A percentile compares a stretch with the other conserved stretches of the same genome.
Evolutionary conservation across 2,329 filamentous ascomycete genomes (phyloP).

Genomic region (Septoria linicola): DNA sequence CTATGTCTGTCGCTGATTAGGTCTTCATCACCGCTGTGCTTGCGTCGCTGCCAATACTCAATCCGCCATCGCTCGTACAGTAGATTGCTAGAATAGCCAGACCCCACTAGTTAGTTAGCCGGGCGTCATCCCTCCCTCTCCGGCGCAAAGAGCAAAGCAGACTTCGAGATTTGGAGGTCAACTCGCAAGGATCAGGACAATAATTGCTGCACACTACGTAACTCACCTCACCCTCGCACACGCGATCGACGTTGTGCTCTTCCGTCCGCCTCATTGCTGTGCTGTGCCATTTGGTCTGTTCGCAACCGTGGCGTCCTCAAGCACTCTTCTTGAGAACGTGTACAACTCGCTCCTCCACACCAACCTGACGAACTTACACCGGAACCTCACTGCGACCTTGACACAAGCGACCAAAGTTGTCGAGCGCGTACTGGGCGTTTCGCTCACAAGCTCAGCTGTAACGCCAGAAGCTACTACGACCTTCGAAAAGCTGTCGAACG

Average conservation of each 20-base stretch:
- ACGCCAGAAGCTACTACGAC: conserved; percentile 14
- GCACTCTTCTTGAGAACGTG: conserved; percentile 23
- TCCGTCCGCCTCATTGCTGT: too few species aligned
- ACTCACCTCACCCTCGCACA: conserved; percentile 10
- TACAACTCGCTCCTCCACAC: conserved; percentile 20
- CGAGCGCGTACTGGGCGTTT: conserved; percentile 18
- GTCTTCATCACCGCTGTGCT: too few species aligned
- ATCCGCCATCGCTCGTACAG: too few species aligned
- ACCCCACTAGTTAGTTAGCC: conserved; percentile 1
- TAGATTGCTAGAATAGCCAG: neutral
- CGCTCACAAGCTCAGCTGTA: conserved; percentile 3
- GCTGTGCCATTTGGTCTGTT: neutral
- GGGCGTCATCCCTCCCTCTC: conserved; percentile 8
- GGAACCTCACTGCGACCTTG: conserved; percentile 23
- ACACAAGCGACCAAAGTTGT: conserved; percentile 21
- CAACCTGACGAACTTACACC: conserved; percentile 18
- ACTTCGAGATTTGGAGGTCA: conserved; percentile 5
- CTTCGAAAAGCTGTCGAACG: conserved; percentile 15
- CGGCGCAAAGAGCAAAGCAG: conserved; percentile 9
- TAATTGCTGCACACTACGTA: conserved; percentile 11
- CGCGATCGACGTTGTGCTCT: too few species aligned
- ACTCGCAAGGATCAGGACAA: conserved; percentile 9
- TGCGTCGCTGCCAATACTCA: too few species aligned
- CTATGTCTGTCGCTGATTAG: too few species aligned
- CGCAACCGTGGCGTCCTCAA: conserved; percentile 34